Evolutionary conservation across 305 asterid genomes (phyloP).

Genomic region (Striga hermonthica): DNA sequence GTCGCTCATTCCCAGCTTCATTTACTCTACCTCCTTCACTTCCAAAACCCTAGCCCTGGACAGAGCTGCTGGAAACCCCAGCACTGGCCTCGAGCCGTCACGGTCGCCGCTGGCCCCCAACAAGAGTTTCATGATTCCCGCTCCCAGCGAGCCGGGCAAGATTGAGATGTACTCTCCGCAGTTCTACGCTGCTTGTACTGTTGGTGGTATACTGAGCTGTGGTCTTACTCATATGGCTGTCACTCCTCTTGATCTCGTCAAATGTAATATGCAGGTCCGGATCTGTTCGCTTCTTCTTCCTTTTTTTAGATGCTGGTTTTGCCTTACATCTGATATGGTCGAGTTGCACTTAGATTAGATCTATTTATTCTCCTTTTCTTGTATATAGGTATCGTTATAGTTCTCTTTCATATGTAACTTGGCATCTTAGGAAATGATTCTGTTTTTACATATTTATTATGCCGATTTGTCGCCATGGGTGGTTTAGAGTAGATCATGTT

Average conservation of each 20-base stretch:
- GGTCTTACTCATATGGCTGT: slow-evolving; percentile 94
- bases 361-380: neutral
- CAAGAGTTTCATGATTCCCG: slow-evolving; percentile 50
- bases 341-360: slow-evolving; percentile 29
- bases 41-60: slow-evolving; percentile 38
- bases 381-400: neutral
- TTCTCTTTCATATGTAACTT: neutral
- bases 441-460: neutral
- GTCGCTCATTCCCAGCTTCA: slow-evolving; percentile 66
- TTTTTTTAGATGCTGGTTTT: neutral
- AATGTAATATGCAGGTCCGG: slow-evolving; percentile 94
- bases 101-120: neutral
- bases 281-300: slow-evolving; percentile 32
- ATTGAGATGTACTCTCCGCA: slow-evolving; percentile 79
- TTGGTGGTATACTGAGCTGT: slow-evolving; percentile 89
- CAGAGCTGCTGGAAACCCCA: slow-evolving; percentile 24
- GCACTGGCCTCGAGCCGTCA: slow-evolving; percentile 28
- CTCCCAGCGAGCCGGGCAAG: slow-evolving; percentile 81
- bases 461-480: neutral
- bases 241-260: slow-evolving; percentile 96
- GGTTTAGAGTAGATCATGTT: neutral
- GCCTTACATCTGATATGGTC: neutral
- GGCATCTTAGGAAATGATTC: neutral
- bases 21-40: slow-evolving; percentile 46
- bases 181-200: slow-evolving; percentile 80